A percentile compares a stretch with the other conserved stretches of the same genome.
These are phyloP conservation scores for Pestalotiopsis sp. DNA, from an alignment of 2,329 filamentous ascomycete genomes.

Conservation along the genomic window DNA sequence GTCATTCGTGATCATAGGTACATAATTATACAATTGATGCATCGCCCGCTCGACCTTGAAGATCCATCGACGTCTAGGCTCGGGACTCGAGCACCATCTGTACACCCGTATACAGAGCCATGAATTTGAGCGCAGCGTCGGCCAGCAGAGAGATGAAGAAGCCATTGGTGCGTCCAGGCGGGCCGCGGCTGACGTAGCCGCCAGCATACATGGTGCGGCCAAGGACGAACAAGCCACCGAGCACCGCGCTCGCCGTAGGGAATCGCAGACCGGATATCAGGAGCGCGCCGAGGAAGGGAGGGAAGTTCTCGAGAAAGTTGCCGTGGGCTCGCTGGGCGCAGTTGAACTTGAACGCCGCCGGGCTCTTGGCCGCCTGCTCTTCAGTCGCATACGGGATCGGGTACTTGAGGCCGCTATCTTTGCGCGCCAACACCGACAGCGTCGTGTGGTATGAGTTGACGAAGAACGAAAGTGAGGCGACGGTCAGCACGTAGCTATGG, in stretches of 20 bases:
- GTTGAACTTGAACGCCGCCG: slow-evolving; percentile 61
- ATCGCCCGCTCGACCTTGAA: not conserved
- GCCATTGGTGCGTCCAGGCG: slow-evolving; percentile 45
- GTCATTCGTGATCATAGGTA: not conserved
- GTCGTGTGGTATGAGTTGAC: slow-evolving; percentile 55
- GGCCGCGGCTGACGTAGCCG: slow-evolving; percentile 54
- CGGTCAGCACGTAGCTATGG: slow-evolving; percentile 61
- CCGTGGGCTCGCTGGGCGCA: slow-evolving; percentile 58
- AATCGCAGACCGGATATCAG: slow-evolving; percentile 58
- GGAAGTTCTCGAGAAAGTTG: slow-evolving; percentile 65
- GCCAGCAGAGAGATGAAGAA: slow-evolving; percentile 33
- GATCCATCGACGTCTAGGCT: not conserved
- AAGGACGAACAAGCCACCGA: slow-evolving; percentile 56
- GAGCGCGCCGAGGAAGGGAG: slow-evolving; percentile 52
- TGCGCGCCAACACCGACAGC: slow-evolving; percentile 52
- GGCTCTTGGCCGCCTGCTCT: slow-evolving; percentile 56
- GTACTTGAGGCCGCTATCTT: slow-evolving; percentile 54
- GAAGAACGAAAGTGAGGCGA: slow-evolving; percentile 58
- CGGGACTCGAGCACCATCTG: slow-evolving; percentile 33
- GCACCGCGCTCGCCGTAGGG: slow-evolving; percentile 48
- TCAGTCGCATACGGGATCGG: slow-evolving; percentile 58
- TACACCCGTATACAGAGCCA: slow-evolving; percentile 45
- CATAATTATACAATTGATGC: too few relatives aligned
- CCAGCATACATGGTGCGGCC: slow-evolving; percentile 54
- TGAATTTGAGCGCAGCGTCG: slow-evolving; percentile 41